Base-by-base conservation (phyloP, 1,284 basidiomycete species). In the Sphagnurus paluster region DNA sequence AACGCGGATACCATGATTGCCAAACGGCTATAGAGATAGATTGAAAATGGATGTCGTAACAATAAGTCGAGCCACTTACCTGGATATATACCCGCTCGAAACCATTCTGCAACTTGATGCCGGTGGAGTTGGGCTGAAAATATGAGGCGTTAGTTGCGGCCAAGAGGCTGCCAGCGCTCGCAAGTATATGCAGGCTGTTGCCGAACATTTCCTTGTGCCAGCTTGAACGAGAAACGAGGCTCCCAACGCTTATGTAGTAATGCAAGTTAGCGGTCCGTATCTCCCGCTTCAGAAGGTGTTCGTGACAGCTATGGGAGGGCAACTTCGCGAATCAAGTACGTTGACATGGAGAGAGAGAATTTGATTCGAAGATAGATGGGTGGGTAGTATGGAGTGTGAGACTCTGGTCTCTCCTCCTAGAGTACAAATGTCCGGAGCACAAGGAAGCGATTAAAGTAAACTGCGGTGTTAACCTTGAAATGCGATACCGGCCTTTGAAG, bases 401-500 rank as follows among this genome's bases (percentile, higher is more conserved):
- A 16, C 8, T 34, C 14, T 10, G n/a, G 14, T 3, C 3, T 34
- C 20, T 19, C 32, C n/a, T n/a, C n/a, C n/a, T n/a, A n/a, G n/a
- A n/a, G n/a, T n/a, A n/a, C n/a, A n/a, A n/a, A n/a, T n/a, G n/a
- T n/a, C n/a, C n/a, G n/a, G n/a, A n/a, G n/a, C n/a, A n/a, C n/a
- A n/a, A n/a, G n/a, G n/a, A n/a, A n/a, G 29, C 5, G 14, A 46
- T 11, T 8, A 9, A 24, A 17, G 29, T 14, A 7, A 25, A 4
- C n/a, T 10, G 4, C 9, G 24, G 19, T 16, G 17, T 63, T 63
- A 90, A 39, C 87, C 88, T 59, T 91, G 89, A 68, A 91, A 91
- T 1, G 88, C 82, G 17, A 87, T 67, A 1, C 88, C 88, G 24
- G 71, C 69, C 63, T 79, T 90, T 24, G 77, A 80, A 0, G 87